Base-by-base conservation (phyloP, 2,329 filamentous ascomycete genomes). In the Stemphylium lycopersici region DNA sequence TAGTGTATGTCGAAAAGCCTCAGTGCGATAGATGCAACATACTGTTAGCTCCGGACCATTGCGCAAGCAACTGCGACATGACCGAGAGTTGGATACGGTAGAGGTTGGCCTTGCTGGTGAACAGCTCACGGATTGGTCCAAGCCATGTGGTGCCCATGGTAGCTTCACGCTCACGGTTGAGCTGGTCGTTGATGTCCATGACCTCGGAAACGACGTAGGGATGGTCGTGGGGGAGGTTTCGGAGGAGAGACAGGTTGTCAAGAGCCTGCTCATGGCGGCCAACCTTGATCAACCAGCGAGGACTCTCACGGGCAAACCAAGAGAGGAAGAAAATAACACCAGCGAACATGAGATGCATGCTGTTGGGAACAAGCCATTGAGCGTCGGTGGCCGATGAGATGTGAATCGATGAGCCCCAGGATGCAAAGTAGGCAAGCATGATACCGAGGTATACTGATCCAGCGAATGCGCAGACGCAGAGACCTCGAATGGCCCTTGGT, bases 381-480 rank as follows among this genome's bases (percentile, higher is more conserved):
- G 66, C 62, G 16, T 70, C 67, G n/a, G 78, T 77, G 52, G 73
- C 70, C 38, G 77, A 69, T 15, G 79, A 78, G 59, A 82, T 80
- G 65, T 85, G 78, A 20, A 84, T 70, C 22, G 80, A 77, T n/a
- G 78, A 80, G 12, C 81, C 80, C 75, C 77, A 83, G 4, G 73
- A 89, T 55, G 88, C 85, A 66, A 91, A 93, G 76, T 92, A 93
- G 7, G 88, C 89, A 48, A 93, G 80, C 65, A 93, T 88, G 57
- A 92, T 90, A 20, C 89, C 90, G 48, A 90, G 75, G 68, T 93
- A 93, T 18, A 93, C 90, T 44, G 88, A 81, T 1, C 86, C 87
- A 0, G 86, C 85, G 69, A 90, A 90, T 22, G 87, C 81, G 66
- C 86, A 87, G 1, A 89, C 90, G 68, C 88, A 91, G 18, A 93